Percentiles rank a stretch among this genome's conserved stretches.
phyloP scores from a whole-genome alignment of 2,329 filamentous ascomycete species.

The Bipolaris oryzae region DNA sequence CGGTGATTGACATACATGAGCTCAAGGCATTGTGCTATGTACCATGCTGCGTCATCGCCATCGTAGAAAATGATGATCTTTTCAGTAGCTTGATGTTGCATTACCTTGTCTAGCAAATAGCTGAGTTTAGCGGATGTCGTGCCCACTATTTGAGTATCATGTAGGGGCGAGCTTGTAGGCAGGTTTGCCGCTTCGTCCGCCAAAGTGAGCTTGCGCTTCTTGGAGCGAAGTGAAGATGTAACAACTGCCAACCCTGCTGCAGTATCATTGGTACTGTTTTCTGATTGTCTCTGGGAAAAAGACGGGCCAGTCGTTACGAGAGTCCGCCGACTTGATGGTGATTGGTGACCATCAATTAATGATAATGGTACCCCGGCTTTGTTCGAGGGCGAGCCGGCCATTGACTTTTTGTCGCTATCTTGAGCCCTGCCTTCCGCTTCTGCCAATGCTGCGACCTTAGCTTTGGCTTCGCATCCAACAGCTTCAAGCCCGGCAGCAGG shows the following conservation, averaged over 20 bases:
- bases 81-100: constrained; percentile 70
- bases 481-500: constrained; percentile 33
- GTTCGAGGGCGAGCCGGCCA: constrained; percentile 18
- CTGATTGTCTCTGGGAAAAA: constrained; percentile 27
- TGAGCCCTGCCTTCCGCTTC: constrained; percentile 28
- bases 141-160: constrained; percentile 69
- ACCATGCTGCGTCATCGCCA: constrained; percentile 83
- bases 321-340: constrained; percentile 38
- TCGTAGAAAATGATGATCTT: constrained; percentile 96
- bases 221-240: constrained; percentile 25
- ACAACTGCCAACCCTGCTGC: not conserved
- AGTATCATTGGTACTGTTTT: not conserved
- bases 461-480: constrained; percentile 38
- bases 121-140: constrained; percentile 87
- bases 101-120: constrained; percentile 77
- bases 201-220: constrained; percentile 43
- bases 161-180: constrained; percentile 59
- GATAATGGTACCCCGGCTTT: constrained; percentile 52
- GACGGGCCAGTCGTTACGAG: constrained; percentile 26
- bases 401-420: constrained; percentile 5
- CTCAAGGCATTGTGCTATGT: constrained; percentile 82
- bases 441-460: constrained; percentile 31
- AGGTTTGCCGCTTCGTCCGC: constrained; percentile 40
- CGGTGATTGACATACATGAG: constrained; percentile 67
- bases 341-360: constrained; percentile 46